Evolutionary conservation across 2,329 filamentous ascomycete species (phyloP).

Genomic region (Chalaropsis ovoidea): DNA sequence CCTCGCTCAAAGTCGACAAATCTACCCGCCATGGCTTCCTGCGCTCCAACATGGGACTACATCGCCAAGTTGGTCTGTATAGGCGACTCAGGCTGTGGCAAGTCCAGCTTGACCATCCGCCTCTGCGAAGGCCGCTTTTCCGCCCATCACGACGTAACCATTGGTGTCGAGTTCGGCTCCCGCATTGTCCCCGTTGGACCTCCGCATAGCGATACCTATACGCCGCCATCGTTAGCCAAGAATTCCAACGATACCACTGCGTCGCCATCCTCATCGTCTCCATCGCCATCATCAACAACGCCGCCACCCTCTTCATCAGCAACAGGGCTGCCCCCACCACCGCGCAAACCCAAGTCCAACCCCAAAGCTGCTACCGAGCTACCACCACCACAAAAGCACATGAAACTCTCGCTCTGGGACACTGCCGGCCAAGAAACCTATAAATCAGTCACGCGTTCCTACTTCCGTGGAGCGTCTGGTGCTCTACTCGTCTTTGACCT

Average conservation of each 20-base stretch:
- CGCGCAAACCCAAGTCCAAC: conserved; percentile 31
- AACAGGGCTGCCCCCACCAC: conserved; percentile 46
- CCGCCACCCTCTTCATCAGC: neutral
- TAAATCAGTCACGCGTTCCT: conserved; percentile 88
- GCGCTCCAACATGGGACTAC: conserved; percentile 79
- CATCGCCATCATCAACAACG: conserved; percentile 27
- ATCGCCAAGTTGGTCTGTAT: conserved; percentile 98
- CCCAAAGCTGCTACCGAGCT: conserved; percentile 21
- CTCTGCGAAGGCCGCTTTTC: conserved; percentile 95
- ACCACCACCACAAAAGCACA: conserved; percentile 53
- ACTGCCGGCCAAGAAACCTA: conserved; percentile 96
- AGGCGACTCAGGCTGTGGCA: conserved; percentile 91
- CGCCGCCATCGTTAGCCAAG: conserved; percentile 25
- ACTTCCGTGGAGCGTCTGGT: conserved; percentile 69
- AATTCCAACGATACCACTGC: conserved; percentile 18
- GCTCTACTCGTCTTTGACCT: conserved; percentile 90
- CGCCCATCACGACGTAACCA: conserved; percentile 90
- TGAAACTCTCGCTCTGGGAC: conserved; percentile 93
- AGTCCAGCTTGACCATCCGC: conserved; percentile 86
- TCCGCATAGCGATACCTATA: conserved; percentile 49
- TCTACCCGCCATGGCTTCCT: conserved; percentile 27
- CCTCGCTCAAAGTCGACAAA: neutral
- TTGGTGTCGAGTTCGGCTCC: conserved; percentile 91
- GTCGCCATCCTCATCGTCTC: conserved; percentile 23
- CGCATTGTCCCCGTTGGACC: conserved; percentile 85